Conservation (phyloP, 305 asterid species). For the Fraxinus dipetala region DNA sequence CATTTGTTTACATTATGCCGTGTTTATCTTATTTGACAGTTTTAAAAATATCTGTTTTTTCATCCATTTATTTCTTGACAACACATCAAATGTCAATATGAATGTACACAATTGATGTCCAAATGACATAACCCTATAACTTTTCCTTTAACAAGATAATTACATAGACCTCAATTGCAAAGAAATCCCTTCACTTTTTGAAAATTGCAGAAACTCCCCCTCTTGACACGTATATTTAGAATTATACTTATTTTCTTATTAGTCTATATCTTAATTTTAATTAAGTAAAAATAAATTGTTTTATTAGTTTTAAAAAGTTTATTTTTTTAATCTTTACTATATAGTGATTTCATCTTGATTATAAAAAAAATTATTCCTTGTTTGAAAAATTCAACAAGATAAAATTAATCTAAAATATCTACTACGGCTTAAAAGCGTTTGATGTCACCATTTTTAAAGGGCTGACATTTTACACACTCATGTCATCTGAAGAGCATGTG, state of each 20-base stretch:
- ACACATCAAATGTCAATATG: no score
- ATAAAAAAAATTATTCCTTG: not conserved
- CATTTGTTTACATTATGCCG: no score
- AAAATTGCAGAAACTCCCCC: not conserved
- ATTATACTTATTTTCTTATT: not conserved
- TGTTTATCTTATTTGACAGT: no score
- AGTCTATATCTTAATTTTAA: not conserved
- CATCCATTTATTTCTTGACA: no score
- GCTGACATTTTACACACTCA: no score
- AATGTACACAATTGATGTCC: no score
- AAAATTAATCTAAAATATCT: not conserved
- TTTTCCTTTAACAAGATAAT: not conserved
- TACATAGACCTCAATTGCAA: not conserved
- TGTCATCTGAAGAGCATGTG: no score
- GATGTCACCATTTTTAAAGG: no score
- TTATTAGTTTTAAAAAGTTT: not conserved
- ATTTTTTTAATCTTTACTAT: not conserved
- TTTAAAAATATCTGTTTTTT: no score
- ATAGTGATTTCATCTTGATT: not conserved
- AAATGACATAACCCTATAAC: no score
- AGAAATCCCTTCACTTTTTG: not conserved
- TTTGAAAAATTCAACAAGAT: not conserved
- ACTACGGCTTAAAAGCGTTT: not conserved
- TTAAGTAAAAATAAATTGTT: not conserved
- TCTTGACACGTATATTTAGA: not conserved